Base-by-base conservation (phyloP, 306 rosid genomes). In the Crataegus laevigata region DNA sequence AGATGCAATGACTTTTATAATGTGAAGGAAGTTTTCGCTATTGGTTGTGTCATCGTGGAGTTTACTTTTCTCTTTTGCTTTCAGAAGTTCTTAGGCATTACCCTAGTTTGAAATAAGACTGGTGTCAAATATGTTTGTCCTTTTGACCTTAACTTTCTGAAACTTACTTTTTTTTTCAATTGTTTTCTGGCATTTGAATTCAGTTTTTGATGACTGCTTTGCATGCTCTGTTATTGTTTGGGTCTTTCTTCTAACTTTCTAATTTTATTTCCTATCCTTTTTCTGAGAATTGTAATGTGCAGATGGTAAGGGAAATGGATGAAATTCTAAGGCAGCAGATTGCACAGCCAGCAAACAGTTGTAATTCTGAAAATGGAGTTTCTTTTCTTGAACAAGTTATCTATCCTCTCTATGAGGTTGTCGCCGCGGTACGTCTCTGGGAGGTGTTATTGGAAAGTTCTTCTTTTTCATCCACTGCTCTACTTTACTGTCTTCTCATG, bases 281-380 rank as follows among this genome's bases (percentile, higher is more conserved):
- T 8, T 12, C 32, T 17, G 13, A 13, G n/a, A 6, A 29, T 84
- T 80, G 76, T 28, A 26, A 64, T 24, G 11, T 80, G 84, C 91
- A 91, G 98, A 94, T 91, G 94, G 96, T 82, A 24, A 85, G 98
- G 77, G 98, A 94, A 87, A 86, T 94, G 93, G 97, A 91, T 81
- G 98, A 87, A 81, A 86, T 89, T 59, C 71, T 89, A 63, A 87
- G 93, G 68, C 96, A 87, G 82, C 86, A 81, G 86, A 76, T 63
- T 86, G 86, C 91, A 8, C 89, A 90, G 85, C 96, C 91, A 66
- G 98, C 98, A 62, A 85, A 85, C 59, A 94, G 98, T 85, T 94
- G 98, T 85, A 79, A 8, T 13, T 81, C 90, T 76, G 83, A 72
- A 54, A 78, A 81, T 77, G 89, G 86, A 68, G 94, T 89, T 79